Base-by-base conservation (phyloP, 306 rosid species). In the Vigna nakashimae region DNA sequence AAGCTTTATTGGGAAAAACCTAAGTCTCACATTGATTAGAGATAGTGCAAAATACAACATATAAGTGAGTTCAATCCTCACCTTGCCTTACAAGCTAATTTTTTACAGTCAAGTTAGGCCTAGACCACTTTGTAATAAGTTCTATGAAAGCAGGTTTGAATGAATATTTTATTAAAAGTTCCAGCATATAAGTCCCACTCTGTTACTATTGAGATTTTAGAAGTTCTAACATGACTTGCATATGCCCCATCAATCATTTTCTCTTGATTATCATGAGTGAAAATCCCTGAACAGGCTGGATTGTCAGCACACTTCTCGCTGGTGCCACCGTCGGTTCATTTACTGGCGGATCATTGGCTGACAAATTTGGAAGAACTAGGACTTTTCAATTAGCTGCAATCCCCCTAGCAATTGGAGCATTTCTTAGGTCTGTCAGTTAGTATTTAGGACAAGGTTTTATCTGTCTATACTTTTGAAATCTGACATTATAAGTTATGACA, bases 321-420 rank as follows among this genome's bases (percentile, higher is more conserved):
- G 98, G 98, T 64, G 98, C 98, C 57, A 92, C 98, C 26, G 83
- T 91, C 73, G 98, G 98, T 80, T 92, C 98, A 22, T 89, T 95
- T 71, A 93, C 97, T 18, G 98, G 98, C 65, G 98, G 98, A 76
- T 49, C 98, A n/a, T 85, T 95, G 88, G 98, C 98, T 36, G 98
- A 95, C 79, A 91, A 91, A 82, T 92, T 95, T 26, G 98, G 98
- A 51, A 82, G 98, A 85, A 89, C 93, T 36, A 88, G 88, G 82
- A 91, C 97, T 34, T 95, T 95, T 84, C 98, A 92, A 83, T 84
- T 95, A 77, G 97, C 93, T 74, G 98, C 90, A 32, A 91, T 92
- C 62, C 98, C 98, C 3, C 91, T 95, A 43, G 57, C 92, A 45
- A 22, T 92, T 78, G 98, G 98, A 71, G 93, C 97, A 74, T 84